These are phyloP conservation scores for Herpetospermum pedunculosum DNA, from an alignment of 306 rosid species.

Conservation along the genomic window DNA sequence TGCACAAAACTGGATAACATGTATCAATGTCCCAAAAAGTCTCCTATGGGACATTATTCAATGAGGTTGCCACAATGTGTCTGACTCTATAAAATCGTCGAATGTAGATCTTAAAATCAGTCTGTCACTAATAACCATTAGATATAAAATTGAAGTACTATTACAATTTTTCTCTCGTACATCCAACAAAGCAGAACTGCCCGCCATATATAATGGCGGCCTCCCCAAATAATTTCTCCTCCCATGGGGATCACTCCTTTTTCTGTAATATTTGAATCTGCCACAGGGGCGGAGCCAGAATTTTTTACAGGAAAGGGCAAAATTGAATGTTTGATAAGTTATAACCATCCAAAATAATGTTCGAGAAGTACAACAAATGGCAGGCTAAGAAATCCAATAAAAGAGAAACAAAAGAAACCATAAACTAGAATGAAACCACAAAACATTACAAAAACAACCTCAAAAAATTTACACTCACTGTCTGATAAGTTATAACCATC, in stretches of 20 bases:
- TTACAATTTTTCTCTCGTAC: too few relatives aligned
- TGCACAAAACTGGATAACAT: constrained; percentile 17
- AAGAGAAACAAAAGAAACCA: background rate
- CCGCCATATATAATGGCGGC: too few relatives aligned
- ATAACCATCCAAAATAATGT: too few relatives aligned
- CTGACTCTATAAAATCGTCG: too few relatives aligned
- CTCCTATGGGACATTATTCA: too few relatives aligned
- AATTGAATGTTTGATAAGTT: background rate
- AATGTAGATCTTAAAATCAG: too few relatives aligned
- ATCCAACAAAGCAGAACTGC: too few relatives aligned
- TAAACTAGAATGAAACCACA: background rate
- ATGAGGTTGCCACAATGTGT: too few relatives aligned
- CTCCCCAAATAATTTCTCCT: too few relatives aligned
- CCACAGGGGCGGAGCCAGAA: background rate
- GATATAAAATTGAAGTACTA: too few relatives aligned
- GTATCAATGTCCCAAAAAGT: background rate
- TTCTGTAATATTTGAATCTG: background rate
- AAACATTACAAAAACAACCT: background rate
- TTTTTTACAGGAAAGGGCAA: background rate
- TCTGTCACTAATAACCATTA: too few relatives aligned
- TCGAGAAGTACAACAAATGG: background rate
- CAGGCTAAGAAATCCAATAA: background rate
- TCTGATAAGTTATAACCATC: background rate
- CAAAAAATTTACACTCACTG: background rate
- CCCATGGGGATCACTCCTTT: background rate